These are phyloP conservation scores for Sclerotinia spermophila DNA, from an alignment of 2,329 filamentous ascomycete genomes.

Conservation along the genomic window DNA sequence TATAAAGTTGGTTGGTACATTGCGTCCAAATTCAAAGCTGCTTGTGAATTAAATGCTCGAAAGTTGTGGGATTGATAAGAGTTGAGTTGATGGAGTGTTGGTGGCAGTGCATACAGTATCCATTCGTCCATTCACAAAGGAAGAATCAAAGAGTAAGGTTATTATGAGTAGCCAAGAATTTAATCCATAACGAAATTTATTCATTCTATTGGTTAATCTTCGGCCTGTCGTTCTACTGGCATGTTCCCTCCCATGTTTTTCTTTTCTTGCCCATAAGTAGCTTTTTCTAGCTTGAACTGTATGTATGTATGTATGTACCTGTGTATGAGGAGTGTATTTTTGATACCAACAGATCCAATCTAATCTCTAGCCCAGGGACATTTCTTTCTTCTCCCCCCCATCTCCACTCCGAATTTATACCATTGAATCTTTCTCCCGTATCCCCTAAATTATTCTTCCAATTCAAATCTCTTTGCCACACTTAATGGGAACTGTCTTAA, in stretches of 20 bases:
- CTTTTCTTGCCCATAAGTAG: background rate
- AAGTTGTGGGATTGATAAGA: background rate
- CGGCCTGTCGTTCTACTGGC: background rate
- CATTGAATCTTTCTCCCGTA: constrained; percentile 1
- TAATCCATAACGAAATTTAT: background rate
- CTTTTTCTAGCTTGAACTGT: background rate
- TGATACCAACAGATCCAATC: background rate
- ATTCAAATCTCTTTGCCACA: constrained; percentile 10
- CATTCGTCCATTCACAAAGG: background rate
- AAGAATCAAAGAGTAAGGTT: background rate
- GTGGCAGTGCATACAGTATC: background rate
- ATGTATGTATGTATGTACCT: too few species aligned
- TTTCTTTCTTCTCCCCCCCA: background rate
- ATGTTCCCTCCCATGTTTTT: background rate
- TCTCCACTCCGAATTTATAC: constrained; percentile 2
- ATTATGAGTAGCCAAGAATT: background rate
- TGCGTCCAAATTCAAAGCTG: background rate
- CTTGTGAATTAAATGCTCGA: background rate
- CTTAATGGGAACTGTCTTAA: constrained; percentile 1
- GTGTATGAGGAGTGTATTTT: too few species aligned
- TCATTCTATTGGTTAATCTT: background rate
- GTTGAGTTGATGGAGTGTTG: background rate
- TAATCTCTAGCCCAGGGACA: constrained; percentile 2
- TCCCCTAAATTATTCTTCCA: constrained; percentile 7
- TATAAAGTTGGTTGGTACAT: background rate